Percentiles rank a stretch among this genome's conserved stretches.
These are phyloP conservation scores for Mortierella hygrophila DNA, from an alignment of 192 early-diverging fungal genomes.

Conservation along the genomic window DNA sequence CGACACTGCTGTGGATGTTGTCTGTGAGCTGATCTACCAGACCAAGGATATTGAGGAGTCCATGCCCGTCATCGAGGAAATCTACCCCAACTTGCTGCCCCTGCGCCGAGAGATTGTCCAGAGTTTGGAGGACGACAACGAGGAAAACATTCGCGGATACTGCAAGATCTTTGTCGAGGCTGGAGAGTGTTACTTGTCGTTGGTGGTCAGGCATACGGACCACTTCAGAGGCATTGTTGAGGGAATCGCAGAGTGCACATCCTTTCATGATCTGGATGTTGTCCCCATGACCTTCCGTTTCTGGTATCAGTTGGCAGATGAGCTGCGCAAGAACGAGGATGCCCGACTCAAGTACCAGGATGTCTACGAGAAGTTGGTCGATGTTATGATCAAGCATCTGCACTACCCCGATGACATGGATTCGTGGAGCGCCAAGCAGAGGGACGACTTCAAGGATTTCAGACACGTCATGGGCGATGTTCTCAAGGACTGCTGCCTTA, in stretches of 20 bases:
- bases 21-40: conserved; percentile 85
- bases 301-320: conserved; percentile 87
- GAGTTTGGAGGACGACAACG: conserved; percentile 77
- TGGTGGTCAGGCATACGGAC: conserved; percentile 77
- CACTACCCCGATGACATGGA: conserved; percentile 84
- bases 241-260: conserved; percentile 86
- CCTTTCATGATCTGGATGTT: conserved; percentile 85
- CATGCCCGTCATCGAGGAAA: conserved; percentile 69
- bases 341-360: conserved; percentile 69
- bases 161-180: conserved; percentile 93
- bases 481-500: conserved; percentile 92
- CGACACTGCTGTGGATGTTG: conserved; percentile 87
- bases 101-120: conserved; percentile 59
- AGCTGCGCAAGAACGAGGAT: conserved; percentile 62
- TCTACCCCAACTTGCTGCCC: conserved; percentile 70
- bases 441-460: conserved; percentile 98
- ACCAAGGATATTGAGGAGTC: conserved; percentile 67
- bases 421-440: conserved; percentile 84
- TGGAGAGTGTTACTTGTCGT: conserved; percentile 85
- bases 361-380: conserved; percentile 77
- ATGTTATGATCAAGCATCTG: conserved; percentile 88
- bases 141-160: conserved; percentile 83
- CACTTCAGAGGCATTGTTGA: conserved; percentile 82
- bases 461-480: conserved; percentile 97
- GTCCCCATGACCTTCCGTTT: conserved; percentile 92